Evolutionary conservation across 352 stramenopile genomes (phyloP).

Genomic region (Phytophthora colocasiae): DNA sequence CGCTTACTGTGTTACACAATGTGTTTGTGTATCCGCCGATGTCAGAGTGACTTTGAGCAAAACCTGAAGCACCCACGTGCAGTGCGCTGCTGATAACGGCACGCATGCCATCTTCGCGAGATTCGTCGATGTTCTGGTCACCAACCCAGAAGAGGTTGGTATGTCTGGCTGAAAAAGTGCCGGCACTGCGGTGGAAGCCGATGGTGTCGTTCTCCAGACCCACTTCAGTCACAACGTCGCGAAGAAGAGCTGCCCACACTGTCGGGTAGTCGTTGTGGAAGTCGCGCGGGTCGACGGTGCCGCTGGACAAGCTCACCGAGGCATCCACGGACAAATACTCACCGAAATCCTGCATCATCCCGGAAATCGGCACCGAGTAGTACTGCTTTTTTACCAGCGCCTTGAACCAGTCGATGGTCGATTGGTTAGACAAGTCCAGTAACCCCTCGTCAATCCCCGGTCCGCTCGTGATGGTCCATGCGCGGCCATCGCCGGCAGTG

Average conservation of each 20-base stretch:
- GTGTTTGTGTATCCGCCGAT: conserved; percentile 40
- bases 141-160: conserved; percentile 41
- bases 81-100: conserved; percentile 35
- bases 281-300: conserved; percentile 23
- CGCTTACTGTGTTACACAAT: too few relatives aligned
- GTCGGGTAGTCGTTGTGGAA: conserved; percentile 43
- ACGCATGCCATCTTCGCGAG: conserved; percentile 33
- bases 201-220: conserved; percentile 37
- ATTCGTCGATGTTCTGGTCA: conserved; percentile 41
- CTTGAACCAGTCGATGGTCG: conserved; percentile 38
- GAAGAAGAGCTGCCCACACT: conserved; percentile 30
- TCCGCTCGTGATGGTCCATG: conserved; percentile 35
- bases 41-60: conserved; percentile 34
- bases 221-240: conserved; percentile 28
- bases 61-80: conserved; percentile 33
- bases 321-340: conserved; percentile 34
- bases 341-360: conserved; percentile 41
- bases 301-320: conserved; percentile 28
- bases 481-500: conserved; percentile 23
- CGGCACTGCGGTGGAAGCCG: conserved; percentile 36
- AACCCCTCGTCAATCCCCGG: conserved; percentile 31
- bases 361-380: conserved; percentile 38
- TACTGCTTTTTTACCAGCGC: conserved; percentile 35
- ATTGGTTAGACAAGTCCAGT: conserved; percentile 36
- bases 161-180: conserved; percentile 36